Conservation (phyloP, 768 basidiomycete genomes). For the Pleurotus tuoliensis region DNA sequence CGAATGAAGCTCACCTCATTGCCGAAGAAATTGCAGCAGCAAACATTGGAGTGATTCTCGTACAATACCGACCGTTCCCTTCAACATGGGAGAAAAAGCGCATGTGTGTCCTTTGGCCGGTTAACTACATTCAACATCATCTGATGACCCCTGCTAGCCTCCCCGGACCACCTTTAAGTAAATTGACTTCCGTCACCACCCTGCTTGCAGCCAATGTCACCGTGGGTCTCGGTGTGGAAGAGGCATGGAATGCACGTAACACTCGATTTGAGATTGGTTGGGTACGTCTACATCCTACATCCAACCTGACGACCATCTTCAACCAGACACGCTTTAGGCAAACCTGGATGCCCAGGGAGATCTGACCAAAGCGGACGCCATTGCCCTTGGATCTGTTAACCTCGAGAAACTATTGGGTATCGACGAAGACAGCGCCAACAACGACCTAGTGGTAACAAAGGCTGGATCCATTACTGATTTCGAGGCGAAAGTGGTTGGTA, state of each 20-base stretch:
- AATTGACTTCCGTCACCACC: constrained; percentile 49
- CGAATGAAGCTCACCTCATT: constrained; percentile 65
- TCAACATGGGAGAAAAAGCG: constrained; percentile 58
- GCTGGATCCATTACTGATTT: constrained; percentile 34
- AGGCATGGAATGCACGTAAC: constrained; percentile 57
- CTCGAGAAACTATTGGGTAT: constrained; percentile 40
- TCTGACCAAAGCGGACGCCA: constrained; percentile 28
- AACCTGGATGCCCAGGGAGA: constrained; percentile 25
- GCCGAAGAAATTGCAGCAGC: constrained; percentile 69
- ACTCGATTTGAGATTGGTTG: constrained; percentile 74
- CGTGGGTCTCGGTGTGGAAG: constrained; percentile 59
- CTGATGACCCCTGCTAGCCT: constrained; percentile 21
- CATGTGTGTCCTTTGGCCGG: constrained; percentile 35
- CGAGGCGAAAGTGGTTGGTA: constrained; percentile 34
- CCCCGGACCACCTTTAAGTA: constrained; percentile 39
- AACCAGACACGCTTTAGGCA: constrained; percentile 14
- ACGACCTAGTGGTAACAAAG: constrained; percentile 35
- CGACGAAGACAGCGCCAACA: constrained; percentile 18
- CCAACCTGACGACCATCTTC: no score
- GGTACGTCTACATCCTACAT: constrained; percentile 36
- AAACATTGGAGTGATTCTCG: constrained; percentile 65
- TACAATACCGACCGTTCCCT: constrained; percentile 68
- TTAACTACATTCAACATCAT: neutral
- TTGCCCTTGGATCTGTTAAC: constrained; percentile 38
- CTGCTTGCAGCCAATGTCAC: constrained; percentile 65